Percentiles rank a stretch among this genome's conserved stretches.
Conservation (phyloP, 441 rosid species). For the Populus trichocarpa region DNA sequence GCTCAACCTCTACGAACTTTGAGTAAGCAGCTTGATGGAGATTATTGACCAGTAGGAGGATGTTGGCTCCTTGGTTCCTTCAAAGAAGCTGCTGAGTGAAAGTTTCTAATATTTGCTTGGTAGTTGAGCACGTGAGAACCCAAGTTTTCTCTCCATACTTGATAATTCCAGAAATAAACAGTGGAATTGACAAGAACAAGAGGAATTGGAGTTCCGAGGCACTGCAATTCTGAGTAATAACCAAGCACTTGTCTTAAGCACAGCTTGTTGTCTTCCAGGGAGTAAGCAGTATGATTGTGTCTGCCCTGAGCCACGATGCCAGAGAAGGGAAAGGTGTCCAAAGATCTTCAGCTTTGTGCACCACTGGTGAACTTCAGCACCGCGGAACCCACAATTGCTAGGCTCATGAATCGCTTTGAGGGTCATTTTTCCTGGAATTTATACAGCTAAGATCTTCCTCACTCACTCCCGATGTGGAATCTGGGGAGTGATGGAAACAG, state of each 20-base stretch:
- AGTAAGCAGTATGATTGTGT: slow-evolving; percentile 1
- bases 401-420: neutral
- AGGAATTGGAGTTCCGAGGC: neutral
- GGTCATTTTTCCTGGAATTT: neutral
- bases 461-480: neutral
- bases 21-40: neutral
- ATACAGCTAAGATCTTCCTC: neutral
- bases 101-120: neutral
- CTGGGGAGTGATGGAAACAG: neutral
- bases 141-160: neutral
- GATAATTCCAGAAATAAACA: neutral
- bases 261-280: neutral
- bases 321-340: neutral
- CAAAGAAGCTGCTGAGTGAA: neutral
- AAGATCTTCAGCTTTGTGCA: neutral
- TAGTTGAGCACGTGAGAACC: neutral
- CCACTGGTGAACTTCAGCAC: neutral
- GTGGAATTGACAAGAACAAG: neutral
- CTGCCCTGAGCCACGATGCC: neutral
- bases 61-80: neutral
- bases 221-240: neutral
- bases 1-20: neutral
- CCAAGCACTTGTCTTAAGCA: neutral
- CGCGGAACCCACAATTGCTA: neutral
- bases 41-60: neutral